Base-by-base conservation (phyloP, 495 filamentous ascomycete genomes). In the Barbatosphaeria neglecta region DNA sequence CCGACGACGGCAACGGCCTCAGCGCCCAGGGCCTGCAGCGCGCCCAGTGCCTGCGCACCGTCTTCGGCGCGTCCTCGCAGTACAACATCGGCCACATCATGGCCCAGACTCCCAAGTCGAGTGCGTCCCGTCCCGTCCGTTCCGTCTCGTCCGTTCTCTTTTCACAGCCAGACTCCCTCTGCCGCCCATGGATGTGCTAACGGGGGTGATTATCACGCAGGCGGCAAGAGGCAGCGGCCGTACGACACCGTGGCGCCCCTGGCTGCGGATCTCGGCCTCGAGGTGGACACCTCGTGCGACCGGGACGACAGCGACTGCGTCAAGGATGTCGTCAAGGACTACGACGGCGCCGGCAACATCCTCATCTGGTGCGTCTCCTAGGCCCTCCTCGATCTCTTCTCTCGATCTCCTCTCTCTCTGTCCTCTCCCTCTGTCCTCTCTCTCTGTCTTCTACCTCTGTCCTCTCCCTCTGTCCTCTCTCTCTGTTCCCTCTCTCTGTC, bases 31-130 rank as follows among this genome's bases (percentile, higher is more conserved):
- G 76, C 15, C 19, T 64, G 13, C 31, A 72, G 51, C 73, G 76
- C 19, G 69, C 76, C 0, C 66, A 79, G 47, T 77, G 73, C 50
- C 55, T 79, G 22, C 60, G 59, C 6, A 48, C 52, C 15, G 67
- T 75, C 5, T 79, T 79, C 43, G 69, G 73, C 4, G 47, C 54
- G 0, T 46, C 50, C 17, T 74, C 71, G 3, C 31, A 16, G 0
- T 79, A 78, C 53, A 54, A 76, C 41, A 77, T 79, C 41, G 60
- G 66, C 0, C 63, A 76, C 43, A 76, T 78, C 47, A 63, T 79
- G 53, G 75, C 75, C 3, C 48, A 74, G 54, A 68, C 60, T 1
- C 72, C 70, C 2, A 63, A 73, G 61, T 61, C 53, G 22, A 53
- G 75, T 74, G 58, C 16, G 61, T 60, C 6, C 39, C 9, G 6